These are phyloP conservation scores for Grosmannia huntii DNA, from an alignment of 2,329 filamentous ascomycete genomes.

Conservation along the genomic window DNA sequence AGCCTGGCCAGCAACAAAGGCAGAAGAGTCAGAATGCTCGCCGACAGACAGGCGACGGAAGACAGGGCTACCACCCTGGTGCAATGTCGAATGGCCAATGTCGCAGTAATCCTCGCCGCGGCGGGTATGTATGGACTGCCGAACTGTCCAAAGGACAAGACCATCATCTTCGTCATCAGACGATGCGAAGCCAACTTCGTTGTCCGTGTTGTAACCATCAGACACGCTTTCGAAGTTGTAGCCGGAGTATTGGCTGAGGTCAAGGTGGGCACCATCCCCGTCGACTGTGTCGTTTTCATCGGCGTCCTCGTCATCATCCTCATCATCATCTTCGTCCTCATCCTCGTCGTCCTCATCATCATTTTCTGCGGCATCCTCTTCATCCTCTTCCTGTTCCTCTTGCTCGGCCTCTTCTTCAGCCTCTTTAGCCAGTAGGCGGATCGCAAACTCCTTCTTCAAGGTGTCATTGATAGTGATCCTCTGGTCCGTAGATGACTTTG, in stretches of 20 bases:
- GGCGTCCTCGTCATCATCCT: conserved; percentile 17
- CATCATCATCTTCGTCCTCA: conserved; percentile 26
- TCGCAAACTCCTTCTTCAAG: conserved; percentile 75
- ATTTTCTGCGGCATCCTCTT: conserved; percentile 36
- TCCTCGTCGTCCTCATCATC: conserved; percentile 38
- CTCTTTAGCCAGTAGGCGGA: conserved; percentile 75
- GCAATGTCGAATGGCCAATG: conserved; percentile 22
- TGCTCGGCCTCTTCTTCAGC: conserved; percentile 77
- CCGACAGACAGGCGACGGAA: conserved; percentile 15
- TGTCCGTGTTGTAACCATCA: conserved; percentile 63
- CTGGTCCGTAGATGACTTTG: conserved; percentile 43
- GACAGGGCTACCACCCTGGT: conserved; percentile 24
- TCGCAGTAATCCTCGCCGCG: conserved; percentile 7
- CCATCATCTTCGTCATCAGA: conserved; percentile 63
- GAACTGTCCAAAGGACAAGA: conserved; percentile 42
- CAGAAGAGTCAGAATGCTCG: conserved; percentile 49
- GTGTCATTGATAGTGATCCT: conserved; percentile 86
- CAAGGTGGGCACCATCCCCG: conserved; percentile 26
- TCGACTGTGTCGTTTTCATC: conserved; percentile 36
- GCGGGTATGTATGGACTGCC: conserved; percentile 15
- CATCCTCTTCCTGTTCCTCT: conserved; percentile 53
- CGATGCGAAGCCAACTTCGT: conserved; percentile 55
- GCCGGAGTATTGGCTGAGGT: conserved; percentile 35
- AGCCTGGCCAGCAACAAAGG: conserved; percentile 34
- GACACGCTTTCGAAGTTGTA: conserved; percentile 41